Base-by-base conservation (phyloP, 75 land plant genomes). In the Azolla pinnata region DNA sequence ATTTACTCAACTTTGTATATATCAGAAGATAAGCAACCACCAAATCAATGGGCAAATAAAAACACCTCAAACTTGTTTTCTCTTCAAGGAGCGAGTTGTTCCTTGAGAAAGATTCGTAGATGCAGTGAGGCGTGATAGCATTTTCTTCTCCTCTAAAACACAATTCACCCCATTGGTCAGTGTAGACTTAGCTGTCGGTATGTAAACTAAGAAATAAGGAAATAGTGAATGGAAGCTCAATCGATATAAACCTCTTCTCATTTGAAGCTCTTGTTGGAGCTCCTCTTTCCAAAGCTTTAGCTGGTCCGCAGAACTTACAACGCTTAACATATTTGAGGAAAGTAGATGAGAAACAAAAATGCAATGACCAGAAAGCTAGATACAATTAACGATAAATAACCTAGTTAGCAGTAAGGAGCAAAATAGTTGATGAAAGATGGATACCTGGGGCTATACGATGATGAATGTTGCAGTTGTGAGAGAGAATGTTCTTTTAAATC, bases 261-360 rank as follows among this genome's bases (percentile, higher is more conserved):
- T 46, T 23, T 46, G 23, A 46, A 46, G 49, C 14, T 46, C 49
- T 23, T 46, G 49, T 46, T 46, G 49, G 2, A 46, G 49, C 14
- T 46, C 49, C 21, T 46, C 49, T 23, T 46, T 46, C 49, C 49
- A 46, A 3, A 46, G 49, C 49, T 23, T 46, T 46, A 18, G 49
- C 14, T 23, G 4, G 17, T 46, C 21, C 2, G 21, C 23, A 46
- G 49, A 46, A 14, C 49, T 46, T 18, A 18, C 49, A 3, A 17
- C n/a, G 17, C 49, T 18, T 46, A 14, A 14, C 42, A 38, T 38
- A 38, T 7, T 38, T 38, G 42, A n/a, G n/a, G n/a, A n/a, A n/a
- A n/a, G n/a, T n/a, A n/a, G n/a, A n/a, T n/a, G n/a, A n/a, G n/a
- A n/a, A n/a, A n/a, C 42, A 38, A 38, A 7, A 7, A 7, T 38